Percentiles rank a stretch among this genome's conserved stretches.
These are phyloP conservation scores for Selaginella tamariscina DNA, from an alignment of 75 land plant genomes.

Conservation along the genomic window DNA sequence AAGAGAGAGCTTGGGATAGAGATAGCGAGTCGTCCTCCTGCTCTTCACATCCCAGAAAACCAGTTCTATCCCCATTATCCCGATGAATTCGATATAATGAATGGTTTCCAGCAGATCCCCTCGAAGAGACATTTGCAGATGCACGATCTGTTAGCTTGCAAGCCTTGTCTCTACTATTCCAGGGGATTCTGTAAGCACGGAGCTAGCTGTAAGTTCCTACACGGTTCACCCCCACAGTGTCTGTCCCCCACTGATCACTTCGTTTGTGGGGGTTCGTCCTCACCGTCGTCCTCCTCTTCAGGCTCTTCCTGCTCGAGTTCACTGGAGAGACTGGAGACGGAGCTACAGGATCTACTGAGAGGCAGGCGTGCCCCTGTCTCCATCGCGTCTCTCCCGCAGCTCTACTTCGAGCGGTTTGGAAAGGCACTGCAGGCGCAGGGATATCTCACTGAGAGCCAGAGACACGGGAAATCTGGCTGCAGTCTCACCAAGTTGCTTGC, in stretches of 20 bases:
- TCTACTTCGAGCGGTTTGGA: conserved; percentile 8
- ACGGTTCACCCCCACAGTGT: background rate
- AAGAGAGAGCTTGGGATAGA: conserved; percentile 1
- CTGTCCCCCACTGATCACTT: background rate
- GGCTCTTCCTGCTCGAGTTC: background rate
- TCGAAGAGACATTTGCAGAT: background rate
- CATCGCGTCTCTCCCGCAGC: conserved; percentile 8
- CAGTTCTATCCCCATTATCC: background rate
- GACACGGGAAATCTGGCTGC: conserved; percentile 3
- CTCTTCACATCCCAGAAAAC: background rate
- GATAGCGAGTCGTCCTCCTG: background rate
- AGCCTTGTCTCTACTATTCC: conserved; percentile 8
- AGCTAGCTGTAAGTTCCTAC: background rate
- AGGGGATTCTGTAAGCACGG: conserved; percentile 7
- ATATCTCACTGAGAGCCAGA: conserved; percentile 11
- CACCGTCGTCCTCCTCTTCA: background rate
- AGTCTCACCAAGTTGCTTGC: conserved; percentile 9
- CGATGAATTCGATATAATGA: background rate
- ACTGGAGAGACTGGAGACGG: conserved; percentile 1
- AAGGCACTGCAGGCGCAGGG: conserved; percentile 8
- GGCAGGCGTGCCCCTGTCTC: background rate
- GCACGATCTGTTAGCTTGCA: conserved; percentile 5
- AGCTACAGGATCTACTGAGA: conserved; percentile 3
- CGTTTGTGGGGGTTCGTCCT: background rate
- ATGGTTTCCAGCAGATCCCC: background rate